Conservation (phyloP, 306 rosid species). For the Hippophae gyantsensis region DNA sequence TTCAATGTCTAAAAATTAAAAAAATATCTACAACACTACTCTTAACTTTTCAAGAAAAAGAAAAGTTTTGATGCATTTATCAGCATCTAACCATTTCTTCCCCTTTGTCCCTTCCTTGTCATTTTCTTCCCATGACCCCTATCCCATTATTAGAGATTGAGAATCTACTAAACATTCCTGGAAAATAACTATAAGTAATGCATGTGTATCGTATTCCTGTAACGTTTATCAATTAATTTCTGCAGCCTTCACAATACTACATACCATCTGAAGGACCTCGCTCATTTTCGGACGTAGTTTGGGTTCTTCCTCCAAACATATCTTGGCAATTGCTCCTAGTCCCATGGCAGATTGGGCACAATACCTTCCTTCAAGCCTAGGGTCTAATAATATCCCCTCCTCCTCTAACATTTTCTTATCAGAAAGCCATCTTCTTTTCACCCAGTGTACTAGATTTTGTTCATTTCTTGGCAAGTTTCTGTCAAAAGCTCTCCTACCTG, state of each 20-base stretch:
- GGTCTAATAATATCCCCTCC: background rate
- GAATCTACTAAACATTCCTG: too few species aligned
- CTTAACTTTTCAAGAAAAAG: too few species aligned
- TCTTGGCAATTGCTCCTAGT: background rate
- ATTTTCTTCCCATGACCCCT: too few species aligned
- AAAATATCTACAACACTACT: too few species aligned
- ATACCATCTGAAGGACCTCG: background rate
- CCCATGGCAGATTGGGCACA: background rate
- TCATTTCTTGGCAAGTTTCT: background rate
- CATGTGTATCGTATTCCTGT: too few species aligned
- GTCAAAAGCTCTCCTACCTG: background rate
- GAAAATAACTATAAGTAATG: too few species aligned
- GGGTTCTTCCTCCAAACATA: background rate
- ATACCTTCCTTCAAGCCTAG: background rate
- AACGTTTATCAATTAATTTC: too few species aligned
- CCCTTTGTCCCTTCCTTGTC: too few species aligned
- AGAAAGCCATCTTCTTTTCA: background rate
- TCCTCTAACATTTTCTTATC: background rate
- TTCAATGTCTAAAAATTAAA: too few species aligned
- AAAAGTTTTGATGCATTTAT: too few species aligned
- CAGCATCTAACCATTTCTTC: too few species aligned
- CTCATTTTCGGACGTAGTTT: slow-evolving; percentile 1
- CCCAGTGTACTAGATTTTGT: background rate
- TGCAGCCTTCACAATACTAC: background rate
- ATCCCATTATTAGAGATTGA: too few species aligned